These are phyloP conservation scores for Lenwebbia sp. DNA, from an alignment of 345 rosid genomes.

Conservation along the genomic window DNA sequence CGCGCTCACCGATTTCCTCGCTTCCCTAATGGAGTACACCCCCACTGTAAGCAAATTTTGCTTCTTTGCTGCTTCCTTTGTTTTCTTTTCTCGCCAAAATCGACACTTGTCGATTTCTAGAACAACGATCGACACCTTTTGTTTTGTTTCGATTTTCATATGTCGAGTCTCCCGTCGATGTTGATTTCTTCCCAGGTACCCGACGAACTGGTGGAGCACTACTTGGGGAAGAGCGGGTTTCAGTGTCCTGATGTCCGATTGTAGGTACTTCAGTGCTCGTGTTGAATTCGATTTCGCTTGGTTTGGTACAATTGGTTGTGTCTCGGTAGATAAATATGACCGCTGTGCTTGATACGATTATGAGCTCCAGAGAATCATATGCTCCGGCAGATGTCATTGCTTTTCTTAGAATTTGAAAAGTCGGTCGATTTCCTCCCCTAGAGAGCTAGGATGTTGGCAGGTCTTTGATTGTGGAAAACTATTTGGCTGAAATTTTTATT, in stretches of 20 bases:
- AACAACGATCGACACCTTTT: not conserved
- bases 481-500: not conserved
- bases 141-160: not conserved
- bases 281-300: not conserved
- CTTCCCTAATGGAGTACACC: conserved; percentile 81
- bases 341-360: not conserved
- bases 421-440: not conserved
- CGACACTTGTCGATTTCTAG: not conserved
- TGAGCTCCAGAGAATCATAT: not conserved
- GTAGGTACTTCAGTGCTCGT: conserved; percentile 44
- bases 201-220: conserved; percentile 92
- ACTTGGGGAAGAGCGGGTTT: conserved; percentile 92
- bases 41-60: conserved; percentile 40
- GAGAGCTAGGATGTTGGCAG: not conserved
- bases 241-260: conserved; percentile 94
- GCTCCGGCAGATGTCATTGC: not conserved
- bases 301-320: not conserved
- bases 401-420: not conserved
- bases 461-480: not conserved
- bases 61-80: not conserved
- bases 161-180: not conserved
- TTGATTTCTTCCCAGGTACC: conserved; percentile 50
- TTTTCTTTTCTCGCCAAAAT: not conserved
- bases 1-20: conserved; percentile 66
- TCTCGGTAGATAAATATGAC: not conserved